A percentile compares a stretch with the other conserved stretches of the same genome.
Evolutionary conservation across 2,329 filamentous ascomycete species (phyloP).

Genomic region (Pseudocercospora fuligena): DNA sequence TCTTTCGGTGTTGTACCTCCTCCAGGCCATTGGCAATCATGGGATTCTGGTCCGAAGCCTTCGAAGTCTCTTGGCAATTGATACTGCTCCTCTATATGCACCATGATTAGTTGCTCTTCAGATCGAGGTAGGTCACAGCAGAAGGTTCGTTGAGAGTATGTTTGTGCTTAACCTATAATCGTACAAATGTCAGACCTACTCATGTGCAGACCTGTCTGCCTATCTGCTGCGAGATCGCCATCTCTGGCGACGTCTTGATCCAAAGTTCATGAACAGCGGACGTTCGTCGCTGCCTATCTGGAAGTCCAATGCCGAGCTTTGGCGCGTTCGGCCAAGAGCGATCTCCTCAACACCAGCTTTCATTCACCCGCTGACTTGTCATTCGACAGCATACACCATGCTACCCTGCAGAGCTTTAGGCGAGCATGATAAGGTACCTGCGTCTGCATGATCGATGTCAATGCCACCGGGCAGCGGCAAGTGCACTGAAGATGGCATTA

Average conservation of each 20-base stretch:
- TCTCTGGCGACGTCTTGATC: no score
- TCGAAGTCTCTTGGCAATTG: slow-evolving; percentile 47
- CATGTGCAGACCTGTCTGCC: background rate
- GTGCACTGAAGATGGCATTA: background rate
- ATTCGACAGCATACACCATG: background rate
- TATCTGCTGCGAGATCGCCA: slow-evolving; percentile 1
- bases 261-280: no score
- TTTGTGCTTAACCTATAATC: no score
- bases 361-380: background rate
- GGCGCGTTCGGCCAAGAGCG: background rate
- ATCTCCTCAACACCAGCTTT: background rate
- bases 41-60: slow-evolving; percentile 33
- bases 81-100: slow-evolving; percentile 42
- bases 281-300: no score
- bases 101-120: slow-evolving; percentile 27
- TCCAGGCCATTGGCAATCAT: slow-evolving; percentile 47
- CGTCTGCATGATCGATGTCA: background rate
- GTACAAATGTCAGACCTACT: no score
- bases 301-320: background rate
- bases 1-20: slow-evolving; percentile 40
- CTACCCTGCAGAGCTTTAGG: slow-evolving; percentile 2
- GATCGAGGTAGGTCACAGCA: no score
- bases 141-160: no score
- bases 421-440: slow-evolving; percentile 10
- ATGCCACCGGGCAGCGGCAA: background rate